Percentiles rank a stretch among this genome's conserved stretches.
phyloP scores from a whole-genome alignment of 2,329 filamentous ascomycete genomes.

The Fusarium beomiforme region DNA sequence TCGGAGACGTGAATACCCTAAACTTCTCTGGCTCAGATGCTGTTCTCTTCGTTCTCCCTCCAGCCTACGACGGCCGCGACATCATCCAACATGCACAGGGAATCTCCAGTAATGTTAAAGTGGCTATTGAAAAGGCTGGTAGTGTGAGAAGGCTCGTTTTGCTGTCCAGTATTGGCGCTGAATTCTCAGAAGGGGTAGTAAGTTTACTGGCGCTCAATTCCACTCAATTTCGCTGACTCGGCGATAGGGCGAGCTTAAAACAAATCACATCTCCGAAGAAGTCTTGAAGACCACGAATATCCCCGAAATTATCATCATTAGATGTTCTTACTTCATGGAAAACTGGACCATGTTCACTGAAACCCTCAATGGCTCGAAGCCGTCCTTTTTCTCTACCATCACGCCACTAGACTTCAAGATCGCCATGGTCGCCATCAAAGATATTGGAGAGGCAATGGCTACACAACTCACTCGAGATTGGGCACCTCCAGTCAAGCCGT shows the following conservation, averaged over 20 bases:
- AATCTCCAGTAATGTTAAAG: slow-evolving; percentile 44
- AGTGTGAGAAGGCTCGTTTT: slow-evolving; percentile 46
- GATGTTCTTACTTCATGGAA: slow-evolving; percentile 52
- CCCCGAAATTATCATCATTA: slow-evolving; percentile 45
- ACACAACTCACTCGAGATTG: slow-evolving; percentile 35
- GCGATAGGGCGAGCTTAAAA: slow-evolving; percentile 49
- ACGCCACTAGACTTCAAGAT: slow-evolving; percentile 47
- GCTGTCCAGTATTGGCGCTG: slow-evolving; percentile 47
- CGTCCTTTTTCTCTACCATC: slow-evolving; percentile 49
- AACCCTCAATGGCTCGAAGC: slow-evolving; percentile 38
- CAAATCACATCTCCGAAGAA: slow-evolving; percentile 48
- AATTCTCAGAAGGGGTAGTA: slow-evolving; percentile 47
- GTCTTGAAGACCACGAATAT: slow-evolving; percentile 28
- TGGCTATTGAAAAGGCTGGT: slow-evolving; percentile 38
- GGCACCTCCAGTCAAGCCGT: slow-evolving; percentile 33
- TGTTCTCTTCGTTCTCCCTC: slow-evolving; percentile 48
- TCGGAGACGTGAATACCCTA: slow-evolving; percentile 44
- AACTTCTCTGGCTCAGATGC: slow-evolving; percentile 45
- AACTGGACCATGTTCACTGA: slow-evolving; percentile 48
- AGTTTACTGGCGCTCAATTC: background rate
- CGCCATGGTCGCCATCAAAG: slow-evolving; percentile 45
- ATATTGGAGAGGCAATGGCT: slow-evolving; percentile 42
- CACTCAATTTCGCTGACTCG: background rate
- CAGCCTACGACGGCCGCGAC: slow-evolving; percentile 40
- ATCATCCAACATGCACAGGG: slow-evolving; percentile 26